A percentile compares a stretch with the other conserved stretches of the same genome.
Evolutionary conservation across 1,284 basidiomycete genomes (phyloP).

Genomic region (Pseudozyma sp.): DNA sequence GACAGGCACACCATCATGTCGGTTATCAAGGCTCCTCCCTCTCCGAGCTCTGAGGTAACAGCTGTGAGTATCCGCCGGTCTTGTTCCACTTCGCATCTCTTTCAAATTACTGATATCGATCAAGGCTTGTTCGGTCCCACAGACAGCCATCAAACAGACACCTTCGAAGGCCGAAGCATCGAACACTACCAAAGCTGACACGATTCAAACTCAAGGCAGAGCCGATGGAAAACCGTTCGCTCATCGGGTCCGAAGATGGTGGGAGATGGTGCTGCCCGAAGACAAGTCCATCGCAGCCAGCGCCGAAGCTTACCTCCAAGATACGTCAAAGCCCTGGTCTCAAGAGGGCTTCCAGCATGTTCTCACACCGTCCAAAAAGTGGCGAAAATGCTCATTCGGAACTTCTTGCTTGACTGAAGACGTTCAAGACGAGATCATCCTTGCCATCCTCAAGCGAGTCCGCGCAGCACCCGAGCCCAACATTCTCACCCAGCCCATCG

Average conservation of each 20-base stretch:
- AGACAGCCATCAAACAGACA: neutral
- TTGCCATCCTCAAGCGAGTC: neutral
- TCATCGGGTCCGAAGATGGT: slow-evolving; percentile 1
- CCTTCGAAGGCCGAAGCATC: neutral
- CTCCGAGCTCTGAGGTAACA: too few species aligned
- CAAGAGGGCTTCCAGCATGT: slow-evolving; percentile 1
- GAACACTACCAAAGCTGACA: too few species aligned
- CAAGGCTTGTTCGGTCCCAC: too few species aligned
- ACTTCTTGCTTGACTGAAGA: neutral
- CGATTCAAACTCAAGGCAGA: too few species aligned
- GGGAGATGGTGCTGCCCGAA: slow-evolving; percentile 2
- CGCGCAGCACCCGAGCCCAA: neutral
- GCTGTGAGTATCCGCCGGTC: too few species aligned
- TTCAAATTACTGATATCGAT: too few species aligned
- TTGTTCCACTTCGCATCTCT: too few species aligned
- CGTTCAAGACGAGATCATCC: slow-evolving; percentile 5
- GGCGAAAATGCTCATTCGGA: too few species aligned
- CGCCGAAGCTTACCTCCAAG: slow-evolving; percentile 1
- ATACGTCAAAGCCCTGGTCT: slow-evolving; percentile 1
- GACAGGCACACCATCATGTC: too few species aligned
- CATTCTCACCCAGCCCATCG: neutral
- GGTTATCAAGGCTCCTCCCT: too few species aligned
- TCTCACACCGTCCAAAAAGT: neutral
- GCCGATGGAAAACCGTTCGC: too few species aligned
- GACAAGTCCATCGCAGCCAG: too few species aligned